Conservation (phyloP, 2,329 filamentous ascomycete genomes). For the Phoma sp. region DNA sequence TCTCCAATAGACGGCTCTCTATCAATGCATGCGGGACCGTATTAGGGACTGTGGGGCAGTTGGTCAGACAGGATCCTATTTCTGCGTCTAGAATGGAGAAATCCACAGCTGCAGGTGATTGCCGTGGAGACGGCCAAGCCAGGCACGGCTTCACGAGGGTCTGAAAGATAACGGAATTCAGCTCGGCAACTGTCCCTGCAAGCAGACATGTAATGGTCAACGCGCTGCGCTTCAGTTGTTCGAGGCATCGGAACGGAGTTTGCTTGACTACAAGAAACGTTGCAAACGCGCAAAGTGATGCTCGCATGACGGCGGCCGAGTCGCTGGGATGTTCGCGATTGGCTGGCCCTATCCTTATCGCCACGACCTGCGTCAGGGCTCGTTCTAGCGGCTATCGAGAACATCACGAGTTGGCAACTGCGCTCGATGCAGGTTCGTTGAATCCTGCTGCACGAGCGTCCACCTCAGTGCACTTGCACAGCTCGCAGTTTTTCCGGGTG, state of each 20-base stretch:
- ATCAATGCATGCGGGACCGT: slow-evolving; percentile 22
- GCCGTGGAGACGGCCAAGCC: slow-evolving; percentile 17
- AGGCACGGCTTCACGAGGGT: slow-evolving; percentile 11
- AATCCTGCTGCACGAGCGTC: slow-evolving; percentile 14
- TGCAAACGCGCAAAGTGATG: slow-evolving; percentile 26
- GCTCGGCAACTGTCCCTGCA: slow-evolving; percentile 13
- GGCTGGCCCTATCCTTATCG: slow-evolving; percentile 37
- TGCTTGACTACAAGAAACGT: slow-evolving; percentile 41
- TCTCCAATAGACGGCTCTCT: slow-evolving; percentile 5
- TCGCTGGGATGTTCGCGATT: slow-evolving; percentile 27
- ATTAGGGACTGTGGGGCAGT: slow-evolving; percentile 32
- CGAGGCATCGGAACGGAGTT: slow-evolving; percentile 20
- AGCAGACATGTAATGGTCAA: slow-evolving; percentile 12
- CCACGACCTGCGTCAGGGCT: slow-evolving; percentile 28
- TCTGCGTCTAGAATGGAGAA: slow-evolving; percentile 21
- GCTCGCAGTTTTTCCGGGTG: slow-evolving; percentile 4
- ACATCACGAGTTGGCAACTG: slow-evolving; percentile 4
- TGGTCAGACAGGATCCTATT: slow-evolving; percentile 21
- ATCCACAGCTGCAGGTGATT: slow-evolving; percentile 13
- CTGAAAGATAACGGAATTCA: slow-evolving; percentile 14
- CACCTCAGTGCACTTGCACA: background rate
- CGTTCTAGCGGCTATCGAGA: slow-evolving; percentile 22
- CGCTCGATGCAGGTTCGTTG: slow-evolving; percentile 27
- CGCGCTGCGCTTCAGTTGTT: slow-evolving; percentile 15
- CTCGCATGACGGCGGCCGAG: slow-evolving; percentile 36